phyloP scores from a whole-genome alignment of 345 rosid genomes.

The Linum tenue region DNA sequence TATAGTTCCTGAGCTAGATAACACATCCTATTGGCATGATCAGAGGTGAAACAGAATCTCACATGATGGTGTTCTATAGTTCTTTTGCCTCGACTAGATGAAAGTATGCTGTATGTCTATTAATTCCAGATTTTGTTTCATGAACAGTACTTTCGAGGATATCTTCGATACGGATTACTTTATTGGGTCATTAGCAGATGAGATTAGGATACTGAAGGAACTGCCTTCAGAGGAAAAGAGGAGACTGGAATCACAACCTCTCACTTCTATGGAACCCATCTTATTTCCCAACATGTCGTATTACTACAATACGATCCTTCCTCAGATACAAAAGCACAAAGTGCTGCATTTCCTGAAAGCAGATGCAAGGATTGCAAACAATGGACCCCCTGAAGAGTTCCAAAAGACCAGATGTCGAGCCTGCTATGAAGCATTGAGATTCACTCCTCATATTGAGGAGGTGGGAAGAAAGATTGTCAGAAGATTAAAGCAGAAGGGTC shows the following conservation, averaged over 20 bases:
- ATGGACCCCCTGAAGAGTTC: background rate
- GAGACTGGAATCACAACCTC: too few relatives aligned
- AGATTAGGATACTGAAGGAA: background rate
- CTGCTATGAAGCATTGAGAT: background rate
- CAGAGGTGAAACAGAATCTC: background rate
- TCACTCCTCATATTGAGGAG: background rate
- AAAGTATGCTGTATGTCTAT: too few relatives aligned
- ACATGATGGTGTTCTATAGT: too few relatives aligned
- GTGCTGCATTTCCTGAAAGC: background rate
- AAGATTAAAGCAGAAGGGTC: background rate
- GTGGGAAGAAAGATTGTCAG: background rate
- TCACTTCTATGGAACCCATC: background rate
- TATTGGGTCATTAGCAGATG: background rate
- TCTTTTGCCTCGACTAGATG: too few relatives aligned
- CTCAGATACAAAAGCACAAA: background rate
- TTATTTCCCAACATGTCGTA: background rate
- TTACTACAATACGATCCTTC: background rate
- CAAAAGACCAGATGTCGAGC: background rate
- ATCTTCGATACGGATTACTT: slow-evolving; percentile 2
- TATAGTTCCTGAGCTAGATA: slow-evolving; percentile 8
- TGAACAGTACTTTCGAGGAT: background rate
- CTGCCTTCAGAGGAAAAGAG: background rate
- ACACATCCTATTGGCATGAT: slow-evolving; percentile 9
- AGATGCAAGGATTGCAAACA: background rate
- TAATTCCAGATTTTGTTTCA: too few relatives aligned